A percentile compares a stretch with the other conserved stretches of the same genome.
These are phyloP conservation scores for Macrophomina tecta DNA, from an alignment of 2,329 filamentous ascomycete species.

Conservation along the genomic window DNA sequence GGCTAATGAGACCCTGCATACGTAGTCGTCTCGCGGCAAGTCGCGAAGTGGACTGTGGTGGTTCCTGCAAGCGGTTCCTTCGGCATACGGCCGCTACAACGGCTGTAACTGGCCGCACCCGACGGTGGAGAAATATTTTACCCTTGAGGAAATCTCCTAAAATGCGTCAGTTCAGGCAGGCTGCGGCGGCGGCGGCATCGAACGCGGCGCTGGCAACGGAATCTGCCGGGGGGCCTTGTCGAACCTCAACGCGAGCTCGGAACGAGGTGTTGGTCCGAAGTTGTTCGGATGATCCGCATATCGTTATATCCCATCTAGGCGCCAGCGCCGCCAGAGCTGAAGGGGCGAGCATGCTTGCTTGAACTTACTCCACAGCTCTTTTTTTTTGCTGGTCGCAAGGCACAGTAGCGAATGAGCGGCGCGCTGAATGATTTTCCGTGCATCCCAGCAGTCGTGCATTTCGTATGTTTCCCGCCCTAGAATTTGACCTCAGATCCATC, in stretches of 20 bases:
- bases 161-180: constrained; percentile 7
- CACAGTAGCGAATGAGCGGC: constrained; percentile 12
- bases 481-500: constrained; percentile 4
- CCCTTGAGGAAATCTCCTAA: constrained; percentile 13
- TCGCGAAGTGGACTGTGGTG: constrained; percentile 18
- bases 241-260: constrained; percentile 22
- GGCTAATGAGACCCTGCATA: constrained; percentile 22
- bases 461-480: constrained; percentile 5
- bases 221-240: constrained; percentile 26
- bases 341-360: neutral
- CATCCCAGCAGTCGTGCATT: neutral
- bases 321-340: constrained; percentile 15
- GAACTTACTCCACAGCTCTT: constrained; percentile 8
- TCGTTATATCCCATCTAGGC: constrained; percentile 20
- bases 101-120: neutral
- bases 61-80: constrained; percentile 17
- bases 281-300: constrained; percentile 22
- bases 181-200: constrained; percentile 16
- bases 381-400: neutral
- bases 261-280: constrained; percentile 21
- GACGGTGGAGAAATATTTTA: constrained; percentile 16
- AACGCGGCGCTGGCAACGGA: constrained; percentile 9
- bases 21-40: constrained; percentile 9
- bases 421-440: constrained; percentile 1
- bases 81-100: constrained; percentile 19